A percentile compares a stretch with the other conserved stretches of the same genome.
phyloP scores from a whole-genome alignment of 148 eudicot genomes.

The Cornus controversa region DNA sequence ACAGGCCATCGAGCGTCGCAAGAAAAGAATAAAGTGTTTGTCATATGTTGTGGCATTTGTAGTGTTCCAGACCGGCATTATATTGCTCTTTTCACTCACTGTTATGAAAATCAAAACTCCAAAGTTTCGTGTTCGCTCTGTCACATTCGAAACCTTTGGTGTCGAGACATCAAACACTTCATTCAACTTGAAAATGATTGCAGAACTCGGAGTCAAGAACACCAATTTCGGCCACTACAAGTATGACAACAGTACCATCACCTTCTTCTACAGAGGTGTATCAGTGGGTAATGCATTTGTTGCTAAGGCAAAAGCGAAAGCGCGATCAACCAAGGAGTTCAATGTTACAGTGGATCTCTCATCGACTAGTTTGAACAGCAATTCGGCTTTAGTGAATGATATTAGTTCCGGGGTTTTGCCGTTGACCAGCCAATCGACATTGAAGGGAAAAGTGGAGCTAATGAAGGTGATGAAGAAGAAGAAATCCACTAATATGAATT shows the following conservation, averaged over 20 bases:
- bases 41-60: not conserved
- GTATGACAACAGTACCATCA: not conserved
- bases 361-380: not conserved
- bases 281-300: slow-evolving; percentile 1
- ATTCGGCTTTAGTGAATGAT: not conserved
- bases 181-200: slow-evolving; percentile 7
- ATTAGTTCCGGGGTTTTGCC: not conserved
- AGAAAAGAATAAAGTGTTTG: slow-evolving; percentile 15
- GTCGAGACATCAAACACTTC: not conserved
- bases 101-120: slow-evolving; percentile 18
- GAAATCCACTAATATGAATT: not conserved
- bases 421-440: not conserved
- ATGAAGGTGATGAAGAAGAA: slow-evolving; percentile 10
- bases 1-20: slow-evolving; percentile 4
- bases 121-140: slow-evolving; percentile 10
- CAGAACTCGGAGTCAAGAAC: slow-evolving; percentile 17
- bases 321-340: slow-evolving; percentile 14
- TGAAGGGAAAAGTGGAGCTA: not conserved
- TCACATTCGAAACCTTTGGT: not conserved
- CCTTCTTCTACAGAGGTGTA: slow-evolving; percentile 7
- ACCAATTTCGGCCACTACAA: not conserved
- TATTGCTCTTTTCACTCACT: slow-evolving; percentile 2
- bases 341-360: not conserved
- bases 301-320: not conserved
- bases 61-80: slow-evolving; percentile 13